Evolutionary conservation across 1,139 yeast species (phyloP), one percentile per base, ranked within the genome.

Genomic region (Suhomyces maxii): DNA sequence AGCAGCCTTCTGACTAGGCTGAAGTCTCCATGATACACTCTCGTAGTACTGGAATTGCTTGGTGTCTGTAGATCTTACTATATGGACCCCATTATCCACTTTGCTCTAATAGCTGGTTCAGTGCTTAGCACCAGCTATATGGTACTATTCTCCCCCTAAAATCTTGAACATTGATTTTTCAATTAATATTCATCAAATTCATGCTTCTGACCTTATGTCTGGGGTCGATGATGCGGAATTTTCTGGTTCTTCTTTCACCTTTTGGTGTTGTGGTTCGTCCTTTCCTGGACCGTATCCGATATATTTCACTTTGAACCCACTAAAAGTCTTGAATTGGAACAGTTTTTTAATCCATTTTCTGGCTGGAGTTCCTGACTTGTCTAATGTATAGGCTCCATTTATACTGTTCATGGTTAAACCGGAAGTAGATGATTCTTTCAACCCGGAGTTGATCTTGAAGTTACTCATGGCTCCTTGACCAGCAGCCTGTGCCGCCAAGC

Each of bases 291-390:
- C 58, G 78, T 79, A 83, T 6, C 71, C 60, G 7, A 62, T 59
- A 50, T 81, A 67, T n/a, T 68, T 63, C 44, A 78, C 76, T 51
- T 72, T 72, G 56, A 56, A 56, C 10, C 88, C 86, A 10, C 84
- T 81, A 55, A 83, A 82, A n/a, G 83, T 76, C 60, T 78, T 79
- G 53, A 83, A 72, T 41, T 67, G 64, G 8, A 63, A 55, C 1
- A 78, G 75, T 44, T 68, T 66, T 55, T 79, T 79, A 8, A 56
- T 61, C 87, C 88, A 83, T 53, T 68, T 72, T 46, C 77, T 70
- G 34, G 73, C 70, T 23, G 80, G 79, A 44, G 66, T 71, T 2
- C 84, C 83, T 8, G 77, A 63, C 50, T 75, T 74, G 53, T 80
- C 85, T 48, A 76, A 79, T 18, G 64, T 52, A 45, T 64, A 63